A percentile compares a stretch with the other conserved stretches of the same genome.
Evolutionary conservation across 2,329 filamentous ascomycete genomes (phyloP).

Genomic region (Epicoccum nigrum): DNA sequence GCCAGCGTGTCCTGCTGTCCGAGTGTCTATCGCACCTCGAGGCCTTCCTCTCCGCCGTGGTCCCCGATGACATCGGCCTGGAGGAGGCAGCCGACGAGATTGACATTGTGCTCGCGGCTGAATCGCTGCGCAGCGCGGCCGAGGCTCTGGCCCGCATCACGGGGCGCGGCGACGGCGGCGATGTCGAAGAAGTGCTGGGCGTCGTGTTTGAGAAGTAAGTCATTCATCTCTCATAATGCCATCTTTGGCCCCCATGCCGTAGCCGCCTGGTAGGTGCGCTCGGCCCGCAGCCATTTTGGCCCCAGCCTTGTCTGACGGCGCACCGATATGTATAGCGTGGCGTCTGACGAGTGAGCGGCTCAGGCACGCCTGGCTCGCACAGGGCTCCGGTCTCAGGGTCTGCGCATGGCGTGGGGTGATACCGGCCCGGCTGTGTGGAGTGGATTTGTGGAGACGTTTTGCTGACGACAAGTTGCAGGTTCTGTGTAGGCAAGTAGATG

Average conservation of each 20-base stretch:
- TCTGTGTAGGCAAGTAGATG: constrained; percentile 30
- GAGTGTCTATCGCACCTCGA: constrained; percentile 75
- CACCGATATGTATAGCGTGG: constrained; percentile 30
- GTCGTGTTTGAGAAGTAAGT: constrained; percentile 97
- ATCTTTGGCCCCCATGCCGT: neutral
- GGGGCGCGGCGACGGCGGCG: constrained; percentile 80
- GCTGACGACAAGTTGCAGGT: constrained; percentile 15
- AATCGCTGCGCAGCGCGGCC: constrained; percentile 71
- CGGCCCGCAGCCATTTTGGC: constrained; percentile 7
- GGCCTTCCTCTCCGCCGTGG: constrained; percentile 70
- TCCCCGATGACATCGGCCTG: constrained; percentile 3
- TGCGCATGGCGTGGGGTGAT: constrained; percentile 5
- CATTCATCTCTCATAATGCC: neutral
- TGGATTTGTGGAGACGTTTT: neutral
- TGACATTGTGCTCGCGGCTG: constrained; percentile 89
- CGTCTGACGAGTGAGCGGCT: constrained; percentile 19
- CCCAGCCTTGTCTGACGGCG: neutral
- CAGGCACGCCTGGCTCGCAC: neutral
- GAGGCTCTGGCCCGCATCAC: constrained; percentile 75
- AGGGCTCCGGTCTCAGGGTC: no score
- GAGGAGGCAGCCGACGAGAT: constrained; percentile 42
- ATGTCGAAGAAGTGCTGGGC: constrained; percentile 93
- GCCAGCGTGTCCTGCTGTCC: constrained; percentile 81
- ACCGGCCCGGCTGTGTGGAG: neutral
- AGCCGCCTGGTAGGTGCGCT: constrained; percentile 1